These are phyloP conservation scores for Gaeumannomyces tritici DNA, from an alignment of 2,329 filamentous ascomycete species.

Conservation along the genomic window DNA sequence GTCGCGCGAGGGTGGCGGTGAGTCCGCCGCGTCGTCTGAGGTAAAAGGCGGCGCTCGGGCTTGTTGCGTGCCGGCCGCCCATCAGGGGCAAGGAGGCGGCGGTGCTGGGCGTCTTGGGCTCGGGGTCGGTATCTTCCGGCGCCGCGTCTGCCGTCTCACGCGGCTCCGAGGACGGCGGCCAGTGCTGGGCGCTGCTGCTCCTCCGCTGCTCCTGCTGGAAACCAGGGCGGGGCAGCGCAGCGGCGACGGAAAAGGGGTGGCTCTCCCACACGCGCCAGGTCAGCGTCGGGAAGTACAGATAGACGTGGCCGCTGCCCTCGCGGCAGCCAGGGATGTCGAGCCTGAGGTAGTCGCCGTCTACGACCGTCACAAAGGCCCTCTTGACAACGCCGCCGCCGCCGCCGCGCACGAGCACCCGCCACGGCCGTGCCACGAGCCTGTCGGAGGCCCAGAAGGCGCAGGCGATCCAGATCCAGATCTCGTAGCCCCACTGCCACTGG, in stretches of 20 bases:
- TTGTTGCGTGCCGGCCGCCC: constrained; percentile 13
- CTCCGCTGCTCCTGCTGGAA: not conserved
- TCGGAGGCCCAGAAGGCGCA: constrained; percentile 27
- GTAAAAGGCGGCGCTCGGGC: constrained; percentile 24
- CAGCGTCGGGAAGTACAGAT: constrained; percentile 39
- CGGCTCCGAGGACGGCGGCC: no score
- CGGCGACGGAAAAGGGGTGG: constrained; percentile 39
- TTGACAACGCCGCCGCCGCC: constrained; percentile 22
- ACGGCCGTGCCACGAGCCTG: constrained; percentile 25
- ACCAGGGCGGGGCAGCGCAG: constrained; percentile 14
- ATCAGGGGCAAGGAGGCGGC: not conserved
- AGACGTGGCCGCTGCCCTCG: constrained; percentile 30
- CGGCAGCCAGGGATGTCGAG: constrained; percentile 18
- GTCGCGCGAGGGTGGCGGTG: not conserved
- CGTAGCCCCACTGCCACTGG: not conserved
- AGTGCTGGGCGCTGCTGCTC: no score
- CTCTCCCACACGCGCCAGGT: constrained; percentile 37
- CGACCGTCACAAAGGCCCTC: constrained; percentile 14
- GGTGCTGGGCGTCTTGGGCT: not conserved
- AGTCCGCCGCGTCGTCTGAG: constrained; percentile 13
- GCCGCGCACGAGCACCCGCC: constrained; percentile 24
- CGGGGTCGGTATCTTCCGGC: not conserved
- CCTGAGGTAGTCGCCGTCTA: constrained; percentile 20
- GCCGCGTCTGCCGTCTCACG: not conserved
- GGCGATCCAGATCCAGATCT: constrained; percentile 12